phyloP scores from a whole-genome alignment of 148 eudicot genomes.

The Vaccinium corymbosum region DNA sequence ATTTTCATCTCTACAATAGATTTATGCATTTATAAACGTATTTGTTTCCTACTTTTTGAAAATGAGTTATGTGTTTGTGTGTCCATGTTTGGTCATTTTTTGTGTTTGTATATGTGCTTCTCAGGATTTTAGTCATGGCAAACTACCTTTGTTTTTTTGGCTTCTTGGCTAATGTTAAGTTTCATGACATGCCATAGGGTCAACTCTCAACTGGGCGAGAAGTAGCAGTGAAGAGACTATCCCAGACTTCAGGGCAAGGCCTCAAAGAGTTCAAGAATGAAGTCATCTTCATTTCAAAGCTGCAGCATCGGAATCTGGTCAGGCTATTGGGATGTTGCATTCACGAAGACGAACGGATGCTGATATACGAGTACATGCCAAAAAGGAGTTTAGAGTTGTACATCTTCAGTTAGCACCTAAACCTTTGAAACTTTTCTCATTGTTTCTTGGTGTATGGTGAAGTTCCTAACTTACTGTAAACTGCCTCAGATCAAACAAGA shows the following conservation, averaged over 20 bases:
- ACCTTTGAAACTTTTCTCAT: neutral
- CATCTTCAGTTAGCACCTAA: constrained; percentile 28
- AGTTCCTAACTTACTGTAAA: neutral
- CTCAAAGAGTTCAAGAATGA: constrained; percentile 43
- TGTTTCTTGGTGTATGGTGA: neutral
- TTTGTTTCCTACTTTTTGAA: neutral
- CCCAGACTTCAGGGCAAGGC: constrained; percentile 41
- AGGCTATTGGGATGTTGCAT: constrained; percentile 43
- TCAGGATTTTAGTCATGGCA: too few relatives aligned
- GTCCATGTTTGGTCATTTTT: neutral
- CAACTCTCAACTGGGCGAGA: constrained; percentile 31
- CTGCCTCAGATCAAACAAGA: constrained; percentile 13
- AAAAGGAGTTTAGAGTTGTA: constrained; percentile 41
- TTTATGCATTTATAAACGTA: neutral
- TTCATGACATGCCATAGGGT: constrained; percentile 25
- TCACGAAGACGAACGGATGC: constrained; percentile 37
- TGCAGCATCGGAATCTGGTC: constrained; percentile 49
- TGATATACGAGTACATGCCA: constrained; percentile 45
- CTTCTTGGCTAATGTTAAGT: neutral
- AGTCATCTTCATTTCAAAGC: constrained; percentile 37
- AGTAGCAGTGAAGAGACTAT: constrained; percentile 47
- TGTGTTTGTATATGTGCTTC: neutral
- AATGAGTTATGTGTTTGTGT: too few relatives aligned
- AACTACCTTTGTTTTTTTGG: too few relatives aligned
- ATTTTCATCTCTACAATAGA: too few relatives aligned